phyloP scores from a whole-genome alignment of 768 basidiomycete genomes.

The Boletales sp. region DNA sequence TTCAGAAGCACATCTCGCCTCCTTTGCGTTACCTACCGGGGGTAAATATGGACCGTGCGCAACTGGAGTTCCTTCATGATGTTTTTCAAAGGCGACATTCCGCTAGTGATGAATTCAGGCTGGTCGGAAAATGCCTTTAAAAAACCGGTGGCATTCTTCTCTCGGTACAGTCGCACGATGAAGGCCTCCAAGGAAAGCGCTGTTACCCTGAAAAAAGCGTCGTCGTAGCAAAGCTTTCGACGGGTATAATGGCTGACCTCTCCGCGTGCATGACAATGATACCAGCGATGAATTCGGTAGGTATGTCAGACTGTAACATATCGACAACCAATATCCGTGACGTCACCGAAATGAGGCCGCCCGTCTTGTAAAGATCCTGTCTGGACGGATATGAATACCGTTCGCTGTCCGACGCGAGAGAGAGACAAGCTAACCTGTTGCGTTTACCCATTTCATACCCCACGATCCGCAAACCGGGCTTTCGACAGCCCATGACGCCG shows the following conservation, averaged over 20 bases:
- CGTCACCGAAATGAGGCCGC: conserved; percentile 89
- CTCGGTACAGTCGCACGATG: conserved; percentile 85
- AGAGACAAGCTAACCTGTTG: conserved; percentile 57
- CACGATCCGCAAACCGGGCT: conserved; percentile 79
- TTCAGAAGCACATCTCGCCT: not conserved
- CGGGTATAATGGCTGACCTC: conserved; percentile 45
- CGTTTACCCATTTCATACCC: conserved; percentile 77
- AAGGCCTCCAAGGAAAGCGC: conserved; percentile 87
- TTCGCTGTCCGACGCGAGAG: not conserved
- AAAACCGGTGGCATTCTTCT: conserved; percentile 87
- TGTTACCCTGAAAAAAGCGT: conserved; percentile 58
- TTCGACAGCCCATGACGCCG: conserved; percentile 85
- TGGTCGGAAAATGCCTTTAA: conserved; percentile 97
- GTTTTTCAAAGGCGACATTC: conserved; percentile 85
- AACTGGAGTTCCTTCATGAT: conserved; percentile 93
- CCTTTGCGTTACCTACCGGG: conserved; percentile 54
- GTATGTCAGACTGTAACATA: conserved; percentile 84
- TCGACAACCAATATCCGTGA: conserved; percentile 94
- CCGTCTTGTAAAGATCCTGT: conserved; percentile 80
- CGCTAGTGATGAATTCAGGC: conserved; percentile 91
- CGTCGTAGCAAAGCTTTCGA: not conserved
- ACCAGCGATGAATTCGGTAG: conserved; percentile 83
- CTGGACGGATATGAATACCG: conserved; percentile 36
- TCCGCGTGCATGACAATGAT: conserved; percentile 90
- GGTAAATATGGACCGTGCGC: conserved; percentile 87